Evolutionary conservation across 108 stramenopile species (phyloP).

Genomic region (Craspedostauros australis): DNA sequence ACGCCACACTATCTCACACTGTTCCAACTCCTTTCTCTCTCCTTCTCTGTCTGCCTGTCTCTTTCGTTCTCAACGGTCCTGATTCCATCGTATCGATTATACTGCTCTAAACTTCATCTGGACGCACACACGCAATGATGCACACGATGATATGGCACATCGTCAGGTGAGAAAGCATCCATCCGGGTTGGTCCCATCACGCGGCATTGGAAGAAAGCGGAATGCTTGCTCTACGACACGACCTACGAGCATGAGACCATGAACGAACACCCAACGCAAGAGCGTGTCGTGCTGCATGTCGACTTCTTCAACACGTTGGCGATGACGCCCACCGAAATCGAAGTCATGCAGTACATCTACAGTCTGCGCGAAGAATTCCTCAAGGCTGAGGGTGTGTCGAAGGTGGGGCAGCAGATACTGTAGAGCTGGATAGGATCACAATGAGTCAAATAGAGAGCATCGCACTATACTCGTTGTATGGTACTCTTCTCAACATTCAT

Average conservation of each 20-base stretch:
- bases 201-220: conserved; percentile 50
- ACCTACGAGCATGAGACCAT: conserved; percentile 82
- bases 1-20: too few species aligned
- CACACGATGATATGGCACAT: too few species aligned
- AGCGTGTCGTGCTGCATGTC: conserved; percentile 81
- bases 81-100: too few species aligned
- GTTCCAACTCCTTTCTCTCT: too few species aligned
- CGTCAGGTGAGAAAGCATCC: conserved; percentile 28
- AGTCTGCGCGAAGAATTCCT: conserved; percentile 76
- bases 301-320: conserved; percentile 82
- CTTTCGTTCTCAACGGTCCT: too few species aligned
- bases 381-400: conserved; percentile 83
- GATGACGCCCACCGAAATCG: conserved; percentile 73
- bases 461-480: background rate
- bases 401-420: conserved; percentile 75
- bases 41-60: background rate
- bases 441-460: too few species aligned
- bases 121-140: too few species aligned
- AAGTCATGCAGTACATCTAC: conserved; percentile 82
- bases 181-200: conserved; percentile 79
- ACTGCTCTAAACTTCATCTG: too few species aligned
- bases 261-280: conserved; percentile 61
- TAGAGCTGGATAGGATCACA: too few species aligned
- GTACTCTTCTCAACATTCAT: too few species aligned
- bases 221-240: conserved; percentile 81